These are phyloP conservation scores for Solanum hybrid DNA, from an alignment of 305 asterid species.

Conservation along the genomic window DNA sequence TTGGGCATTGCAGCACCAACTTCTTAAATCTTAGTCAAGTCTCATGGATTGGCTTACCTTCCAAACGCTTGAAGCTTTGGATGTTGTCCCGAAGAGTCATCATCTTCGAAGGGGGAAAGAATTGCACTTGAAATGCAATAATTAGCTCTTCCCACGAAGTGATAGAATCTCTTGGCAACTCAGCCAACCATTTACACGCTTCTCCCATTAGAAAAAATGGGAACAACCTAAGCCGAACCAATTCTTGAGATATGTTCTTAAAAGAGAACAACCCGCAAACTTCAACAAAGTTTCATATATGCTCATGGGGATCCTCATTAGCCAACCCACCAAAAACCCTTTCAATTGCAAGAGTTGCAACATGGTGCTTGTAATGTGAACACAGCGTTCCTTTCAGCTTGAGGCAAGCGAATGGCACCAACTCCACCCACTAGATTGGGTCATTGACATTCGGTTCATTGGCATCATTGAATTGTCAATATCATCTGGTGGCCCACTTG, in stretches of 20 bases:
- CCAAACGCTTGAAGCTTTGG: neutral
- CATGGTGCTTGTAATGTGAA: too few species aligned
- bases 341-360: too few species aligned
- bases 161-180: neutral
- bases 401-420: too few species aligned
- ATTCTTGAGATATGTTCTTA: neutral
- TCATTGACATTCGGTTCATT: neutral
- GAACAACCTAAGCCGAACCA: neutral
- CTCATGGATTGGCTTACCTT: neutral
- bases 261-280: neutral
- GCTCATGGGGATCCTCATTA: too few species aligned
- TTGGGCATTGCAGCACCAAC: neutral
- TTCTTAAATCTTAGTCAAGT: neutral
- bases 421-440: too few species aligned
- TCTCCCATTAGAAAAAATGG: neutral
- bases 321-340: too few species aligned
- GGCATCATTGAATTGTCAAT: neutral
- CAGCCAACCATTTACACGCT: neutral
- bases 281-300: neutral
- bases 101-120: neutral
- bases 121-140: neutral
- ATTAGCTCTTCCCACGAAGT: neutral
- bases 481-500: neutral
- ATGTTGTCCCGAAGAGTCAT: neutral
- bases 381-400: too few species aligned